Conservation (phyloP, 257 asterid species). For the Nicotiana otophora region DNA sequence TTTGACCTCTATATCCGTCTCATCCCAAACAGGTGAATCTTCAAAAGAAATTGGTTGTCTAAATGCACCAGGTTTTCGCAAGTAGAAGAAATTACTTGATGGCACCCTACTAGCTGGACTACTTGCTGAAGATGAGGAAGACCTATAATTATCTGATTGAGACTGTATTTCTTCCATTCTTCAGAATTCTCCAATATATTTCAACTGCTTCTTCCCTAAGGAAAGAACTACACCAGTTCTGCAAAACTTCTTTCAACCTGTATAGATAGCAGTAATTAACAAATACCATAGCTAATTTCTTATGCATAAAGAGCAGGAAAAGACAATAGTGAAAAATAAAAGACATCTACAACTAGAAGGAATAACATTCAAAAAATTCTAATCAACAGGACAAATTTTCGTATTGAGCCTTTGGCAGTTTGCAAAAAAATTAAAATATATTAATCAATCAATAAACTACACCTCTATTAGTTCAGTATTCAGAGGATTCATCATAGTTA, state of each 20-base stretch:
- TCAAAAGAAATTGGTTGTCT: conserved; percentile 91
- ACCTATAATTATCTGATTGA: conserved; percentile 81
- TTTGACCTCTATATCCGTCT: conserved; percentile 70
- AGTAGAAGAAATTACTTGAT: conserved; percentile 87
- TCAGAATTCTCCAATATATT: background rate
- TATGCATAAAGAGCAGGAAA: background rate
- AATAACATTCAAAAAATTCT: background rate
- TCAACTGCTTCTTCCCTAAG: background rate
- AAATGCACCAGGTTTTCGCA: conserved; percentile 72
- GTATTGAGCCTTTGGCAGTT: background rate
- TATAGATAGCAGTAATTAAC: background rate
- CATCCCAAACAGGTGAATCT: conserved; percentile 97
- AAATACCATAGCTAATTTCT: background rate
- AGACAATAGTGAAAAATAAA: background rate
- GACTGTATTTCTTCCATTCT: conserved; percentile 93
- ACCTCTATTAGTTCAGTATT: background rate
- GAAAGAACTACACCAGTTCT: background rate
- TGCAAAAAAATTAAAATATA: background rate
- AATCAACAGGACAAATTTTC: background rate
- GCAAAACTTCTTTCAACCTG: background rate
- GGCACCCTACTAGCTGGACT: conserved; percentile 93
- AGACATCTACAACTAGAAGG: background rate
- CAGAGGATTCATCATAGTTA: background rate
- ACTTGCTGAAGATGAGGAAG: conserved; percentile 95
- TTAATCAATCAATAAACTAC: background rate